Evolutionary conservation across 306 rosid species (phyloP), one percentile per base, ranked within the genome.

Genomic region (Sphenostylis stenocarpa): DNA sequence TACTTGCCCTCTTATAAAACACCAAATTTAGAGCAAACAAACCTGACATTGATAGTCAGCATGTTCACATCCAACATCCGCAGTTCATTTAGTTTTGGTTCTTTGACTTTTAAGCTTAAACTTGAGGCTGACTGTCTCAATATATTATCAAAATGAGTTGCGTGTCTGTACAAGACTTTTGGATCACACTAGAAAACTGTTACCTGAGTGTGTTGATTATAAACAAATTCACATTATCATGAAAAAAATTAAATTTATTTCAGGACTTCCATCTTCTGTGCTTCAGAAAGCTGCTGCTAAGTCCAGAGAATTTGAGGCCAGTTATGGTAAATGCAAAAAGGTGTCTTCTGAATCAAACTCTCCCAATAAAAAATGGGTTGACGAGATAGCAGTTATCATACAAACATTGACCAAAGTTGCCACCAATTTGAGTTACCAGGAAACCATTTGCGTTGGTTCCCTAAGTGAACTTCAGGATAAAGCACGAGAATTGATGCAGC

Each of bases 261-360:
- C 84, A 85, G 86, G 88, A 67, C 88, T 94, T 47, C 93, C 97
- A 0, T 80, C 84, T 73, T 89, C 85, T 14, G 76, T 94, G 51
- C 96, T 94, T 67, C 86, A 84, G 80, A 90, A 83, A 58, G 98
- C 98, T 67, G 91, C 88, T 13, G 86, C 85, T 3, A 94, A 89
- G 86, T 94, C 98, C 6, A 84, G 80, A 69, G 94, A 94, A 70
- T 94, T 94, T 19, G 98, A 91, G 91, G 88, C 85, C n/a, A 66
- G 81, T 24, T 92, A 88, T 74, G 97, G 98, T 56, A 90, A 86
- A 77, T 71, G 45, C 47, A 78, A 70, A 64, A 81, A 64, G 56
- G 64, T 3, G 63, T 53, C 81, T 45, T 47, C 68, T 51, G 84
- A 77, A 64, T 33, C 80, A 73, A 28, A 77, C 47, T 38, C 76